phyloP scores from a whole-genome alignment of 768 basidiomycete species.

The Phaeotremella fagi region DNA sequence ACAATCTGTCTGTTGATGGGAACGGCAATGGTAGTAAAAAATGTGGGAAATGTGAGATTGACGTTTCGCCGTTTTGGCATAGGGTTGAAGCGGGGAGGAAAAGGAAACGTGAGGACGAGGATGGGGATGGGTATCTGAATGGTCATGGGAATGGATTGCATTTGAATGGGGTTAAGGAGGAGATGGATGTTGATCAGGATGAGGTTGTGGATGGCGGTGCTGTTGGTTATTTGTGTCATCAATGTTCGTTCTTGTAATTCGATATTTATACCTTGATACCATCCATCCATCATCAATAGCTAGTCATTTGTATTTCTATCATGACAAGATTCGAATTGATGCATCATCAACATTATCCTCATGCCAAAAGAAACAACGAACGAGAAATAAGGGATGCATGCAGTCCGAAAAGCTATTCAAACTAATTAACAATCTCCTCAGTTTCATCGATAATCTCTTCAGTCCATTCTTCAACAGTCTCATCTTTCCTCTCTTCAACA shows the following conservation, averaged over 20 bases:
- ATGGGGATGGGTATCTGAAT: too few species aligned
- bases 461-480: slow-evolving; percentile 89
- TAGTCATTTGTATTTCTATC: too few species aligned
- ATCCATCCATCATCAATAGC: too few species aligned
- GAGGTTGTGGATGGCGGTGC: slow-evolving; percentile 17
- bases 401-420: too few species aligned
- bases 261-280: too few species aligned
- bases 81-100: not conserved
- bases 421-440: slow-evolving; percentile 60
- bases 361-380: not conserved
- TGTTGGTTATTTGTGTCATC: slow-evolving; percentile 23
- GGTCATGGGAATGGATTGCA: too few species aligned
- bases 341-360: not conserved
- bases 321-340: too few species aligned
- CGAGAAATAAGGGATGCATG: too few species aligned
- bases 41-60: slow-evolving; percentile 33
- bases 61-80: slow-evolving; percentile 42
- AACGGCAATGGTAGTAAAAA: too few species aligned
- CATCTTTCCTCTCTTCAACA: slow-evolving; percentile 60
- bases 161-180: too few species aligned
- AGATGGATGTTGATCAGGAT: slow-evolving; percentile 14
- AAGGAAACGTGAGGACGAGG: not conserved
- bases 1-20: not conserved
- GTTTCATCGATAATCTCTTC: slow-evolving; percentile 89
- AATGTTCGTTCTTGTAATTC: slow-evolving; percentile 36